phyloP scores from a whole-genome alignment of 352 stramenopile species.

The Globisporangium viniferum region DNA sequence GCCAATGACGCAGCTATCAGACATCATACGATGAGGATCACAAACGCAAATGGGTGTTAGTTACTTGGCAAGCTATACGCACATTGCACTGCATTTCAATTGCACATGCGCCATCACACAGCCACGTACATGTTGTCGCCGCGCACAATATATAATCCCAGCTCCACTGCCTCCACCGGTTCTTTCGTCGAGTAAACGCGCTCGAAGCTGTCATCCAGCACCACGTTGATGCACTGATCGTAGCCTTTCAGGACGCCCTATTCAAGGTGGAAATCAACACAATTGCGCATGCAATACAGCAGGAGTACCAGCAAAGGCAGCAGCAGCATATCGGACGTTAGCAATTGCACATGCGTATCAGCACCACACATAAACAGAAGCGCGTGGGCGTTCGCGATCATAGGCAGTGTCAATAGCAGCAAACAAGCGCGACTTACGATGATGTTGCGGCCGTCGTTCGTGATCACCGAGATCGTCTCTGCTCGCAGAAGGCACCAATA shows the following conservation, averaged over 20 bases:
- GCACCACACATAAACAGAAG: neutral
- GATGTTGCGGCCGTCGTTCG: conserved; percentile 93
- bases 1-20: conserved; percentile 74
- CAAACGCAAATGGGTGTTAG: neutral
- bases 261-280: neutral
- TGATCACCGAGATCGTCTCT: conserved; percentile 92
- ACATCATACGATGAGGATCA: neutral
- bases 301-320: conserved; percentile 7
- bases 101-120: neutral
- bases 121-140: conserved; percentile 90
- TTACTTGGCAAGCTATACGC: neutral
- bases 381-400: neutral
- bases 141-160: conserved; percentile 93
- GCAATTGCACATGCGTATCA: neutral
- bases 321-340: neutral
- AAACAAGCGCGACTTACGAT: conserved; percentile 54
- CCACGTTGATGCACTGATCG: conserved; percentile 92
- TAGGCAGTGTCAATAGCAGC: conserved; percentile 4
- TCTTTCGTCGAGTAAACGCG: conserved; percentile 90
- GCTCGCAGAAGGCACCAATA: neutral
- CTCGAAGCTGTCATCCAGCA: conserved; percentile 93
- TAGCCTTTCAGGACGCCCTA: conserved; percentile 89
- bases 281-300: neutral
- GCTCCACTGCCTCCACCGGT: conserved; percentile 85
- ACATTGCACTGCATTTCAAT: neutral